These are phyloP conservation scores for Colletotrichum sansevieriae DNA, from an alignment of 2,329 filamentous ascomycete species.

Conservation along the genomic window DNA sequence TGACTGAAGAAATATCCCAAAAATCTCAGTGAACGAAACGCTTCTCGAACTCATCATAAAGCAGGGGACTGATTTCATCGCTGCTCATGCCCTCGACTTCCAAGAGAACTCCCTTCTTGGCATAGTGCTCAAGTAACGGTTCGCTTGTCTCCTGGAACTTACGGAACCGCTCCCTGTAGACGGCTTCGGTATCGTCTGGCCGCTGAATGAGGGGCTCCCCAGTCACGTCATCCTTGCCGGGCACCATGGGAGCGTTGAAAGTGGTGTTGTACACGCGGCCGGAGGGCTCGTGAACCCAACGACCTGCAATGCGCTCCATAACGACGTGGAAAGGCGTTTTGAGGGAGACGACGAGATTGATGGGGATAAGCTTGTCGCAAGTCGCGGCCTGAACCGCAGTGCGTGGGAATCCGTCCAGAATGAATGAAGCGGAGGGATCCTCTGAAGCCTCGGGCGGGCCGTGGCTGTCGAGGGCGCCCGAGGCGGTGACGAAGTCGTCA, in stretches of 20 bases:
- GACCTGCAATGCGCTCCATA: slow-evolving; percentile 87
- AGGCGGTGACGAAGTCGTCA: slow-evolving; percentile 57
- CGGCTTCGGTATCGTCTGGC: slow-evolving; percentile 86
- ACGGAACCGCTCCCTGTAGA: slow-evolving; percentile 83
- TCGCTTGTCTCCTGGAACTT: slow-evolving; percentile 91
- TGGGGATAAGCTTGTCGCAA: slow-evolving; percentile 86
- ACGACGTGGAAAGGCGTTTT: slow-evolving; percentile 89
- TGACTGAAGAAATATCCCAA: neutral
- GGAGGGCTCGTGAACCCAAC: slow-evolving; percentile 93
- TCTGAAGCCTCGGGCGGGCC: slow-evolving; percentile 67
- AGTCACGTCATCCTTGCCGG: slow-evolving; percentile 89
- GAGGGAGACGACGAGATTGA: slow-evolving; percentile 92
- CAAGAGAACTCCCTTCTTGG: slow-evolving; percentile 84
- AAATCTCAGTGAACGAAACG: slow-evolving; percentile 67
- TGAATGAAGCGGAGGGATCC: slow-evolving; percentile 85
- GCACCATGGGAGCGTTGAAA: slow-evolving; percentile 87
- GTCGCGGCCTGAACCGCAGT: slow-evolving; percentile 83
- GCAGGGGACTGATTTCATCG: slow-evolving; percentile 94
- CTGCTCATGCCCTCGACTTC: slow-evolving; percentile 90
- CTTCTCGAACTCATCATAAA: slow-evolving; percentile 84
- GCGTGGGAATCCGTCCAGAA: slow-evolving; percentile 95
- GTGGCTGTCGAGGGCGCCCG: slow-evolving; percentile 54
- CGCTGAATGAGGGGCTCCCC: slow-evolving; percentile 87
- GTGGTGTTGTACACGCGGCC: slow-evolving; percentile 95
- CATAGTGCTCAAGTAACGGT: slow-evolving; percentile 90